Percentiles rank a stretch among this genome's conserved stretches.
Conservation (phyloP, 2,329 filamentous ascomycete species). For the Diaporthe longicolla region DNA sequence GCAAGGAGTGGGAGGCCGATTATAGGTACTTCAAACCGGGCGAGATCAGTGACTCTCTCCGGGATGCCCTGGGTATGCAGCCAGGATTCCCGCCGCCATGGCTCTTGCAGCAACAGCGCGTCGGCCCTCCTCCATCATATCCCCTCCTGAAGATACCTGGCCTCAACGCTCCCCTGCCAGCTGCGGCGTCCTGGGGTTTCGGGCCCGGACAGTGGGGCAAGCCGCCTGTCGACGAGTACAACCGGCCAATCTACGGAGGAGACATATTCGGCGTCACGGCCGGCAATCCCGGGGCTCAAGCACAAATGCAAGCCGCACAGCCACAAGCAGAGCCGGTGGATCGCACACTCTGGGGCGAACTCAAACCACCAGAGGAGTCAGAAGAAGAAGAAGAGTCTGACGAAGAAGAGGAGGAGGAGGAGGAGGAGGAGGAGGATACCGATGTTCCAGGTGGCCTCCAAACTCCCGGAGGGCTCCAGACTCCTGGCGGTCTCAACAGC, state of each 20-base stretch:
- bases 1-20: constrained; percentile 98
- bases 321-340: constrained; percentile 83
- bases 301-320: constrained; percentile 55
- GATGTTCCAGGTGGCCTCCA: constrained; percentile 76
- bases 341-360: constrained; percentile 90
- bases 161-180: constrained; percentile 91
- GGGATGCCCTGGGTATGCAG: constrained; percentile 93
- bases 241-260: constrained; percentile 90
- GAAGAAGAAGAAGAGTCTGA: constrained; percentile 75
- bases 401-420: constrained; percentile 79
- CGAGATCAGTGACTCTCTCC: constrained; percentile 89
- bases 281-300: constrained; percentile 50
- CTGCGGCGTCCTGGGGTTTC: constrained; percentile 94
- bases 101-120: constrained; percentile 96
- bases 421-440: constrained; percentile 74
- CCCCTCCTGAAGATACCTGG: constrained; percentile 95
- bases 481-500: constrained; percentile 84
- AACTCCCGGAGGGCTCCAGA: constrained; percentile 83
- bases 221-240: constrained; percentile 93
- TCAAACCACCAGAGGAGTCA: constrained; percentile 84
- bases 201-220: constrained; percentile 97
- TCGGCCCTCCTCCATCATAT: constrained; percentile 93
- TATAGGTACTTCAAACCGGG: constrained; percentile 90
- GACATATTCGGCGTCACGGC: constrained; percentile 88
- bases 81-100: constrained; percentile 94